These are phyloP conservation scores for Amesomyces nigricolor DNA, from an alignment of 2,329 filamentous ascomycete species.

Conservation along the genomic window DNA sequence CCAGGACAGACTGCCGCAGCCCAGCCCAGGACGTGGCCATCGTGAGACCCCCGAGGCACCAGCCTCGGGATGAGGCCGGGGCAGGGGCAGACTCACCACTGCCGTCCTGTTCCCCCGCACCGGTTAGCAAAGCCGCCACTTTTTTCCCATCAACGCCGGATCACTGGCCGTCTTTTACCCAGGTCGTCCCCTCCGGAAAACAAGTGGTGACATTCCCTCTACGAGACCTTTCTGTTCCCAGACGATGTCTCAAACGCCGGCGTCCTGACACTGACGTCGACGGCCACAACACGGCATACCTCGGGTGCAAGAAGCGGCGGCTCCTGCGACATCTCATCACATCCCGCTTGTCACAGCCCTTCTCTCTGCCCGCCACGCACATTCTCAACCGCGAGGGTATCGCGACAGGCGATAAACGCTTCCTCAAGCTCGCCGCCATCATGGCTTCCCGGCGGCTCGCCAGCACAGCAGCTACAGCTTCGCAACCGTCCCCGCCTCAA, in stretches of 20 bases:
- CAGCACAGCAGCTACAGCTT: slow-evolving; percentile 6
- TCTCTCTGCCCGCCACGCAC: slow-evolving; percentile 63
- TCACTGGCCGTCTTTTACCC: slow-evolving; percentile 2
- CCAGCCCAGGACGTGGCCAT: not conserved
- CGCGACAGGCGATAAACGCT: slow-evolving; percentile 41
- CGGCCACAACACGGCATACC: slow-evolving; percentile 44
- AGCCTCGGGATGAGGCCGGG: not conserved
- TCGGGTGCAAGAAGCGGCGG: slow-evolving; percentile 61
- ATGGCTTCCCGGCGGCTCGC: slow-evolving; percentile 31
- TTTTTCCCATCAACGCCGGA: not conserved
- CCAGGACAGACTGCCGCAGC: not conserved
- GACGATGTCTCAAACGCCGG: slow-evolving; percentile 40
- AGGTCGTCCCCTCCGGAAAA: not conserved
- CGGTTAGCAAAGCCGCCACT: not conserved
- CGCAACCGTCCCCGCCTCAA: slow-evolving; percentile 6
- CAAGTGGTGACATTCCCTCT: slow-evolving; percentile 16
- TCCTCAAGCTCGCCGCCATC: slow-evolving; percentile 44
- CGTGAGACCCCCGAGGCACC: not conserved
- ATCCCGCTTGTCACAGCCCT: slow-evolving; percentile 63
- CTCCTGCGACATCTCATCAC: slow-evolving; percentile 60
- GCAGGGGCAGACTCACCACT: not conserved
- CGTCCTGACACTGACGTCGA: slow-evolving; percentile 55
- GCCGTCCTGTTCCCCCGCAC: not conserved
- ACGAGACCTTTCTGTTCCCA: not conserved
- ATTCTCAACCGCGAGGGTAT: slow-evolving; percentile 57